phyloP scores from a whole-genome alignment of 164 flowering plant genomes.

The Magnolia sinica region DNA sequence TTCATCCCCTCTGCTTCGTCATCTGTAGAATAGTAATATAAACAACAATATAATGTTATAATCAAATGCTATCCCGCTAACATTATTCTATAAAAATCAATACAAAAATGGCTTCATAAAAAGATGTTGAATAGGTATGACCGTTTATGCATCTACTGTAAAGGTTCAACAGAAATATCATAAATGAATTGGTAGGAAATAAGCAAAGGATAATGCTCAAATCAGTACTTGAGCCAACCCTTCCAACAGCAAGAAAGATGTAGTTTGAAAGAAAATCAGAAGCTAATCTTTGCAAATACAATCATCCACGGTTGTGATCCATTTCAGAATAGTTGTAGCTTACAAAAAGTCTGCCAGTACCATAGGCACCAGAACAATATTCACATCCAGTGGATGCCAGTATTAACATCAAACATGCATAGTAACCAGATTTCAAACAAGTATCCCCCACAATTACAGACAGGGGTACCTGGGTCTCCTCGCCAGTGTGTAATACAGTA shows the following conservation, averaged over 20 bases:
- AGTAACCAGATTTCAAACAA: neutral
- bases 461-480: neutral
- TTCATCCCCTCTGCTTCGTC: too few relatives aligned
- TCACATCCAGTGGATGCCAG: neutral
- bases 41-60: too few relatives aligned
- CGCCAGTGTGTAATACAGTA: conserved; percentile 37
- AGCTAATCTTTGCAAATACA: conserved; percentile 56
- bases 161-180: too few relatives aligned
- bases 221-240: conserved; percentile 83
- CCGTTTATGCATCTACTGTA: too few relatives aligned
- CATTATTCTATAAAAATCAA: too few relatives aligned
- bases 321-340: neutral
- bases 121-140: too few relatives aligned
- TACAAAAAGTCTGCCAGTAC: neutral
- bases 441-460: neutral
- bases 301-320: conserved; percentile 1
- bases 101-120: too few relatives aligned
- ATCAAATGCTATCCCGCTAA: too few relatives aligned
- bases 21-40: too few relatives aligned
- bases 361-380: neutral
- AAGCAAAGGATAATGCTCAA: conserved; percentile 17
- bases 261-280: conserved; percentile 67
- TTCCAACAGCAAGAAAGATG: conserved; percentile 70
- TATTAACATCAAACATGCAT: neutral
- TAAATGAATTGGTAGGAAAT: too few relatives aligned